Evolutionary conservation across 345 rosid genomes (phyloP), one percentile per base, ranked within the genome.

Genomic region (Excoecaria cochinchinensis): DNA sequence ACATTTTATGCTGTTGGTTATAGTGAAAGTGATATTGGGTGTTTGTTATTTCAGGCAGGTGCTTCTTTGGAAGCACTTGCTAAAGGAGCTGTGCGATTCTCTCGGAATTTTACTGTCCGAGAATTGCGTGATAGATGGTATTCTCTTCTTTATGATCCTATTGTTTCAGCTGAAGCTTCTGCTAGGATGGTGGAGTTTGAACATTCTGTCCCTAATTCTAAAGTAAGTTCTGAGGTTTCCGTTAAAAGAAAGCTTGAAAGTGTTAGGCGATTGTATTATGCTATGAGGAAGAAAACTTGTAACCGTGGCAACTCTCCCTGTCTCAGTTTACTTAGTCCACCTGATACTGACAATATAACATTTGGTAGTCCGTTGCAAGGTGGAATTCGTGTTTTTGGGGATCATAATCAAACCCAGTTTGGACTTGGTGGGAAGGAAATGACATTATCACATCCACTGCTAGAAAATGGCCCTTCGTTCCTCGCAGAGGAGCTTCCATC

Each of bases 51-150:
- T 31, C 81, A 95, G 99, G 88, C 87, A 7, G 99, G 99, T 56
- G 99, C 98, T 80, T 95, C 95, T 78, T 89, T 95, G 85, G 97
- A 95, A 85, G 86, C 98, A 16, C 95, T 95, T 80, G 99, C 97
- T 44, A 93, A 90, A 86, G 98, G 99, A 15, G 99, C 97, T 5
- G 98, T 95, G 77, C 85, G 73, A 74, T 95, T 95, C 78, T 95
- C 98, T 10, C 85, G 88, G 63, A 88, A 82, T 79, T 91, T 85
- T 81, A 82, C 90, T 1, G 75, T 93, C 48, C 51, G 79, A 77
- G 98, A 95, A 82, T 82, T 95, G 70, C 89, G 83, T 70, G 93
- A 91, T 52, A 90, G 97, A 51, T 93, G 98, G 99, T 84, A 85
- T 82, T 86, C 95, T 73, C 89, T 95, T 19, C 91, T 93, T 21